phyloP scores from a whole-genome alignment of 306 rosid genomes.

The Benincasa hispida region DNA sequence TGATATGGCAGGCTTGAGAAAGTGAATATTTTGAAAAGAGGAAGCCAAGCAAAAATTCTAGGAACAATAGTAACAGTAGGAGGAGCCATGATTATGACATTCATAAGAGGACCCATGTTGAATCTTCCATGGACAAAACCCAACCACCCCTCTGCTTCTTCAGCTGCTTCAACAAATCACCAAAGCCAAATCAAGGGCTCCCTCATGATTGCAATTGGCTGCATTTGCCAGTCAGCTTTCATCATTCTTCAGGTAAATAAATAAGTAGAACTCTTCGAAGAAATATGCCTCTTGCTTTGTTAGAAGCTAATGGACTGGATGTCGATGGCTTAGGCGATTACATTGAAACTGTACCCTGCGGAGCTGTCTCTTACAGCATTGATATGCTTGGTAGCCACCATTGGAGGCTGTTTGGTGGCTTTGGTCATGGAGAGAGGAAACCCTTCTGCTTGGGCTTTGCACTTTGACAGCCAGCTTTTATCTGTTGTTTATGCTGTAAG shows the following conservation, averaged over 20 bases:
- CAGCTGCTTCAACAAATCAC: not conserved
- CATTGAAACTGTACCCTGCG: constrained; percentile 31
- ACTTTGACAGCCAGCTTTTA: constrained; percentile 21
- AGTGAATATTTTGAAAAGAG: constrained; percentile 21
- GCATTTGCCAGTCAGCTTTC: constrained; percentile 38
- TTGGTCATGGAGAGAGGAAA: constrained; percentile 28
- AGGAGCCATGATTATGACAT: constrained; percentile 20
- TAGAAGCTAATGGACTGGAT: not conserved
- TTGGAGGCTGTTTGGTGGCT: constrained; percentile 21
- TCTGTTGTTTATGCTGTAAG: constrained; percentile 17
- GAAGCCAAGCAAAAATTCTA: constrained; percentile 28
- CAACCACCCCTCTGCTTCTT: not conserved
- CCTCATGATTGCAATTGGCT: constrained; percentile 25
- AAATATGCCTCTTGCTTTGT: not conserved
- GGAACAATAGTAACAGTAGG: constrained; percentile 22
- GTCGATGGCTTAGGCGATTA: constrained; percentile 25
- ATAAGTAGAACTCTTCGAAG: too few relatives aligned
- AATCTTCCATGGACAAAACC: constrained; percentile 13
- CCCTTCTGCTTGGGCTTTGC: constrained; percentile 36
- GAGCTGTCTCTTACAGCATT: constrained; percentile 34
- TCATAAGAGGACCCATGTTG: constrained; percentile 14
- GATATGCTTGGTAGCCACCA: constrained; percentile 34
- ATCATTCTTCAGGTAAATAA: constrained; percentile 20
- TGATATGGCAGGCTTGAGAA: constrained; percentile 37
- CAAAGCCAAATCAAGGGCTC: constrained; percentile 32